These are phyloP conservation scores for Xylariales sp. DNA, from an alignment of 2,329 filamentous ascomycete genomes.

Conservation along the genomic window DNA sequence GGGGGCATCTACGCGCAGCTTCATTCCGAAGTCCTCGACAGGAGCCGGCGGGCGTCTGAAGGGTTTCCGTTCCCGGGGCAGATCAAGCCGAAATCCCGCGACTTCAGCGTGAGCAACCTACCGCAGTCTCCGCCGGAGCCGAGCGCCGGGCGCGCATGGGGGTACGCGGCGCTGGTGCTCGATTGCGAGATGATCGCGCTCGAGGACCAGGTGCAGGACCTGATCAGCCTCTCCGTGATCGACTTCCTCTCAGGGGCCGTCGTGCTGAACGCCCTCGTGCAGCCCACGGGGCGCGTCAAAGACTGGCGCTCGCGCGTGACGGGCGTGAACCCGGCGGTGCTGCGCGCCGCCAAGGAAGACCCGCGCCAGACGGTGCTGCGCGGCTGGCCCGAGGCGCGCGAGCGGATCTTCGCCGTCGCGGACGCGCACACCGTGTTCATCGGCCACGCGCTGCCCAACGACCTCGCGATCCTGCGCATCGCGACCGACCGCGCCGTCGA, in stretches of 20 bases:
- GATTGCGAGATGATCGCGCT: constrained; percentile 63
- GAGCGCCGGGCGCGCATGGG: constrained; percentile 3
- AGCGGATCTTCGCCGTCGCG: constrained; percentile 55
- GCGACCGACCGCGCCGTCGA: constrained; percentile 58
- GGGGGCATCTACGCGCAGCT: neutral
- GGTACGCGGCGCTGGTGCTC: constrained; percentile 53
- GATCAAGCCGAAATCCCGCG: too few species aligned
- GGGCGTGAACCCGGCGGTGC: constrained; percentile 53
- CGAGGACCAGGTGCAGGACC: constrained; percentile 31
- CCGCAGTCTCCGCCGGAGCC: constrained; percentile 17
- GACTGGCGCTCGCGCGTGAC: constrained; percentile 53
- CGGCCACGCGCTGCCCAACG: constrained; percentile 60
- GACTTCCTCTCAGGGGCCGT: constrained; percentile 61
- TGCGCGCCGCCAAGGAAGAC: constrained; percentile 48
- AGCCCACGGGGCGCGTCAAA: constrained; percentile 49
- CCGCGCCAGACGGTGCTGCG: constrained; percentile 45
- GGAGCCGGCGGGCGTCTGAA: neutral
- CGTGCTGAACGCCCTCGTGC: constrained; percentile 57
- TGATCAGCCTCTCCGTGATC: constrained; percentile 47
- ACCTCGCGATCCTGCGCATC: constrained; percentile 58
- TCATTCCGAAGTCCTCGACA: neutral
- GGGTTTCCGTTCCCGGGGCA: neutral
- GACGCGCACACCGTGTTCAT: constrained; percentile 59
- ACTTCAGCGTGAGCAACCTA: neutral
- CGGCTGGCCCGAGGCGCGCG: constrained; percentile 58